These are phyloP conservation scores for Cucumis cinereus DNA, from an alignment of 306 rosid species.

Conservation along the genomic window DNA sequence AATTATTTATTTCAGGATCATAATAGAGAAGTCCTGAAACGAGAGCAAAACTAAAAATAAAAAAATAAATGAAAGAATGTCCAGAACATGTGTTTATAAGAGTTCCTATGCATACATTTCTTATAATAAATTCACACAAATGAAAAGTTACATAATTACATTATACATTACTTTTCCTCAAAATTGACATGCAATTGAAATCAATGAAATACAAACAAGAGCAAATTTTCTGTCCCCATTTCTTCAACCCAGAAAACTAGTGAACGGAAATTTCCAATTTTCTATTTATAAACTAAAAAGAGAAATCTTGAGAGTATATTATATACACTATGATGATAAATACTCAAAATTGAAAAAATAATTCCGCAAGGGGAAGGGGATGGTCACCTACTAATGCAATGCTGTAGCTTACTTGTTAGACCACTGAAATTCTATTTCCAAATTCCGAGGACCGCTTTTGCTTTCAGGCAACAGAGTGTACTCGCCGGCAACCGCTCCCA, in stretches of 20 bases:
- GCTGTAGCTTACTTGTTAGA: conserved; percentile 49
- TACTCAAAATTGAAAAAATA: conserved; percentile 28
- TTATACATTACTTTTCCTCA: neutral
- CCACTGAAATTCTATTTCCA: conserved; percentile 98
- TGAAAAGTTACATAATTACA: conserved; percentile 4
- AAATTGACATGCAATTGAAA: conserved; percentile 5
- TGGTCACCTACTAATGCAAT: neutral
- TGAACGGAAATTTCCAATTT: conserved; percentile 8
- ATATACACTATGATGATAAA: conserved; percentile 49
- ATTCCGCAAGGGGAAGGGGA: conserved; percentile 5
- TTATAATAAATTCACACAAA: conserved; percentile 5
- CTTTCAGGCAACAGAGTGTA: conserved; percentile 86
- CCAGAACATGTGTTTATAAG: neutral
- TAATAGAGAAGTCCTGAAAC: no score
- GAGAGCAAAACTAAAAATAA: no score
- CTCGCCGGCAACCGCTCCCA: conserved; percentile 93
- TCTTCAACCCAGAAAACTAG: conserved; percentile 7
- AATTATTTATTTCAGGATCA: no score
- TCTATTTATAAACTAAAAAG: conserved; percentile 18
- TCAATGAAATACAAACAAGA: conserved; percentile 28
- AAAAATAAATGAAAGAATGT: neutral
- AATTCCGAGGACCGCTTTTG: conserved; percentile 89
- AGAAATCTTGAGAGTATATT: conserved; percentile 30
- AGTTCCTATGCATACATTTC: neutral
- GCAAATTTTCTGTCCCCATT: conserved; percentile 29